Evolutionary conservation across 164 flowering plant species (phyloP), one percentile per base, ranked within the genome.

Genomic region (Taxillus chinensis): DNA sequence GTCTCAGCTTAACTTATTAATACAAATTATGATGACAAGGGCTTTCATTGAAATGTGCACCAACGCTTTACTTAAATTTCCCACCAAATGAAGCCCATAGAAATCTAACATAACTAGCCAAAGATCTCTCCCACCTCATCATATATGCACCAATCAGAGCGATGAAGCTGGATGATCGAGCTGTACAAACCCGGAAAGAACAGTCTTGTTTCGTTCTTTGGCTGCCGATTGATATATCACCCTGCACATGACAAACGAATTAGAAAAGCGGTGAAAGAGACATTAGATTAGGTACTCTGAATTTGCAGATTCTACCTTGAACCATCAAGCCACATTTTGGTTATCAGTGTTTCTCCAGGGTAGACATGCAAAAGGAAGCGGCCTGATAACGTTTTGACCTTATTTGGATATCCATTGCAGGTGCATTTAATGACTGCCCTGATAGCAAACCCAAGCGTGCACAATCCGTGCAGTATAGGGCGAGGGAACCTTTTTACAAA

Each of bases 261-360:
- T 14, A 27, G 4, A 17, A 9, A 15, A 27, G 39, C 37, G 15
- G 39, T 6, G 27, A 27, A 11, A 54, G 10, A 54, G 39, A 27
- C 27, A 27, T 27, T 27, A 27, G 27, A 27, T 27, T 27, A 27
- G 27, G 27, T 27, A 27, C 27, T 27, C 2, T 27, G 1, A 27
- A 27, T 27, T 27, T 27, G 27, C 27, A 27, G 27, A 27, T 40
- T 7, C 7, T 67, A 90, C 98, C 87, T 88, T 57, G 74, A 64
- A 17, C 82, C 90, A 58, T 85, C 86, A 45, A 84, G 80, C 98
- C 98, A 93, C 98, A 90, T 93, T 75, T 88, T 90, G 3, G 98
- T 92, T 52, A 85, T 66, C 65, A 93, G 76, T 45, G 89, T 84
- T 75, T 93, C 98, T 3, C 97, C 97, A 48, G 97, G 95, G 74